Percentiles rank a stretch among this genome's conserved stretches.
These are phyloP conservation scores for Aspergillus cejpii DNA, from an alignment of 2,329 filamentous ascomycete genomes.

Conservation along the genomic window DNA sequence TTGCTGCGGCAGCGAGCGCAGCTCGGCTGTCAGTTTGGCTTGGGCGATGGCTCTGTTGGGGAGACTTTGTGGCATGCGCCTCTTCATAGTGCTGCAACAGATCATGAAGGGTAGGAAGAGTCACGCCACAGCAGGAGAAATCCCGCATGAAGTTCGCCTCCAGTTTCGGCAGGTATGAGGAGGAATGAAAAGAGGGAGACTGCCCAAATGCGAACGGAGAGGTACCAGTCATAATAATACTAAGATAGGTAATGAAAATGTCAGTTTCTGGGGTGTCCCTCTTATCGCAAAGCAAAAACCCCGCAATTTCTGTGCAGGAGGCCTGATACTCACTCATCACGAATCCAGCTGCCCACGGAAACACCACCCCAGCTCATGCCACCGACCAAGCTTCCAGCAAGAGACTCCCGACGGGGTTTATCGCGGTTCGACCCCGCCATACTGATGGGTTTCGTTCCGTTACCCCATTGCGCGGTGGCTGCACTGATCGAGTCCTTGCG, in stretches of 20 bases:
- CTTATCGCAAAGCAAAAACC: constrained; percentile 5
- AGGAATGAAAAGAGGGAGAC: constrained; percentile 94
- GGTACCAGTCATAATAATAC: constrained; percentile 90
- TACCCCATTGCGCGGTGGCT: constrained; percentile 49
- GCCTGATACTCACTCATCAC: constrained; percentile 79
- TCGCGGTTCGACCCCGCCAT: constrained; percentile 46
- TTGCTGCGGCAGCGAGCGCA: constrained; percentile 42
- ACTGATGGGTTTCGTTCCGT: constrained; percentile 56
- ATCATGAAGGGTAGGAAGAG: constrained; percentile 85
- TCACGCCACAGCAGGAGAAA: constrained; percentile 89
- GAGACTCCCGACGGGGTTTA: constrained; percentile 52
- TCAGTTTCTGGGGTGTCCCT: neutral
- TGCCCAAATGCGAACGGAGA: constrained; percentile 77
- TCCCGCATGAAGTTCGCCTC: constrained; percentile 98
- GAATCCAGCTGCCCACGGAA: constrained; percentile 92
- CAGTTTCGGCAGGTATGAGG: constrained; percentile 90
- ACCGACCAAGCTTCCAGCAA: constrained; percentile 57
- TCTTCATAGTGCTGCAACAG: constrained; percentile 96
- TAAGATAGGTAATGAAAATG: constrained; percentile 37
- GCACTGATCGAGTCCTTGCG: constrained; percentile 52
- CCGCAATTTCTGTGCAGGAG: constrained; percentile 16
- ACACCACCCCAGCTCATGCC: constrained; percentile 97
- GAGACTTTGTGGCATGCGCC: constrained; percentile 68
- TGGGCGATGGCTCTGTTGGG: constrained; percentile 44
- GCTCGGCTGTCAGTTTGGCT: constrained; percentile 49